Evolutionary conservation across 2,329 filamentous ascomycete genomes (phyloP).

Genomic region (Penicillium sp.): DNA sequence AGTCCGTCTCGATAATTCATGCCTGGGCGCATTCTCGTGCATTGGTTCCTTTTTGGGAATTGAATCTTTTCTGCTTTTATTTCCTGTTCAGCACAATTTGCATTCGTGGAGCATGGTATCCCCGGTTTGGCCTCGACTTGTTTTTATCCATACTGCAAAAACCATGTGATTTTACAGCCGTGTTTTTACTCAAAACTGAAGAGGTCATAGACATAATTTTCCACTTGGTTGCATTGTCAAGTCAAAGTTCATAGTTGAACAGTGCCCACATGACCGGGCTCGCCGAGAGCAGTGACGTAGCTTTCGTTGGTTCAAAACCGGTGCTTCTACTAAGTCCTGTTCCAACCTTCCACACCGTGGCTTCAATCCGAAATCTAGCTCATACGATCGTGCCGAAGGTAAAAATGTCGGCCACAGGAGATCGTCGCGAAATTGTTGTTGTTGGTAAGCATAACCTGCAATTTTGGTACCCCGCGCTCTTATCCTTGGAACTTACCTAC

Average conservation of each 20-base stretch:
- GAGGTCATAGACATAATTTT: slow-evolving; percentile 3
- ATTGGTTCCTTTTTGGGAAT: slow-evolving; percentile 2
- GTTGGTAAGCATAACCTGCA: slow-evolving; percentile 29
- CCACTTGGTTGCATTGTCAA: neutral
- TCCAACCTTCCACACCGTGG: slow-evolving; percentile 18
- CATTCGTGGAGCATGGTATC: slow-evolving; percentile 30
- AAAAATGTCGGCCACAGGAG: slow-evolving; percentile 29
- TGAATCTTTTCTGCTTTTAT: slow-evolving; percentile 7
- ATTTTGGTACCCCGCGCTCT: slow-evolving; percentile 21
- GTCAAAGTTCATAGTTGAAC: neutral
- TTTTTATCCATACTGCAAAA: slow-evolving; percentile 9
- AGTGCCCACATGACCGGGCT: slow-evolving; percentile 23
- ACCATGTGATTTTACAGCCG: slow-evolving; percentile 9
- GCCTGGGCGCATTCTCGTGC: too few species aligned
- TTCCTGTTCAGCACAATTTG: slow-evolving; percentile 20
- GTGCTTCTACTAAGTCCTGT: neutral
- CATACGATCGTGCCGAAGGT: slow-evolving; percentile 14
- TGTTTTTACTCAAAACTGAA: slow-evolving; percentile 1
- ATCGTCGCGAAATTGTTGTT: slow-evolving; percentile 38
- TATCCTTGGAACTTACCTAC: slow-evolving; percentile 5
- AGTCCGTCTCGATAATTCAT: slow-evolving; percentile 41
- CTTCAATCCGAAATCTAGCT: slow-evolving; percentile 16
- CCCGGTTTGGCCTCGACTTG: slow-evolving; percentile 5
- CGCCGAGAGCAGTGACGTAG: slow-evolving; percentile 27
- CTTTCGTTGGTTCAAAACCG: slow-evolving; percentile 4